These are phyloP conservation scores for Fomitopsis betulina DNA, from an alignment of 1,284 basidiomycete genomes.

Conservation along the genomic window DNA sequence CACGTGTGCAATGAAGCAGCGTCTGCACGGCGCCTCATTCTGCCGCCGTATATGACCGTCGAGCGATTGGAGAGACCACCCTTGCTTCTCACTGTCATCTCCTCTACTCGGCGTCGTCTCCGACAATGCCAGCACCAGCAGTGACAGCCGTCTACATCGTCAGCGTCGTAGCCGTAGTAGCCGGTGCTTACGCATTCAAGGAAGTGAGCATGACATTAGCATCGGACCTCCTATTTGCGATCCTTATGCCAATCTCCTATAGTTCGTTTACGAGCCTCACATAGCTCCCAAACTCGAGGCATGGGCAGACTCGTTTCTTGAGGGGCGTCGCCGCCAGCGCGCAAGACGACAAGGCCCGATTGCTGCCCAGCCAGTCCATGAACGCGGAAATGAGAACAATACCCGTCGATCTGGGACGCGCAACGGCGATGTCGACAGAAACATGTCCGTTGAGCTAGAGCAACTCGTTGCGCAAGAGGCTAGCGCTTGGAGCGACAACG, in stretches of 20 bases:
- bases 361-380: conserved; percentile 12
- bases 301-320: conserved; percentile 46
- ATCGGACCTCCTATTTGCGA: background rate
- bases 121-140: conserved; percentile 26
- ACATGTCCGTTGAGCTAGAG: conserved; percentile 41
- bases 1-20: background rate
- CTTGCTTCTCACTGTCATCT: background rate
- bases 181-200: conserved; percentile 26
- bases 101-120: background rate
- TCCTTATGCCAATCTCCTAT: background rate
- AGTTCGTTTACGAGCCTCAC: conserved; percentile 64
- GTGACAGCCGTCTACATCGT: conserved; percentile 25
- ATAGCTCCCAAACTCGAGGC: conserved; percentile 49
- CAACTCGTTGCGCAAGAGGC: conserved; percentile 44
- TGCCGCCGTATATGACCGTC: background rate
- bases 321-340: conserved; percentile 31
- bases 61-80: background rate
- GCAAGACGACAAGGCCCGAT: conserved; percentile 17
- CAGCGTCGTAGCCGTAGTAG: conserved; percentile 23
- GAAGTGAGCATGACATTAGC: conserved; percentile 21
- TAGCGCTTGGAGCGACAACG: conserved; percentile 46
- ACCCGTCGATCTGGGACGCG: conserved; percentile 11
- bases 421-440: conserved; percentile 9
- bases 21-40: background rate
- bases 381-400: conserved; percentile 14